phyloP scores from a whole-genome alignment of 345 rosid genomes.

The Sapria himalayana region DNA sequence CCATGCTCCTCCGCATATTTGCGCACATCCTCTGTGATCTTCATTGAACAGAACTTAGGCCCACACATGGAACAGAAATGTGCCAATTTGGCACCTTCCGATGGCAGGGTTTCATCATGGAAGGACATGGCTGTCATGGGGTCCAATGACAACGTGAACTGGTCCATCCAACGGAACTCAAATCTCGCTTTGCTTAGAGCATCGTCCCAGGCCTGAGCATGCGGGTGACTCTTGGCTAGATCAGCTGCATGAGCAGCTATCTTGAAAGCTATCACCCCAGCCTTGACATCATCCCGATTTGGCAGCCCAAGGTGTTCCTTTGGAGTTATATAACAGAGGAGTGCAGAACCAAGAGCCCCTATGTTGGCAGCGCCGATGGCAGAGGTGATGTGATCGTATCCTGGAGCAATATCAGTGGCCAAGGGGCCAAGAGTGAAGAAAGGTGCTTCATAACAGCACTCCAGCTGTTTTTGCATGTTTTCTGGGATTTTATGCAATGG shows the following conservation, averaged over 20 bases:
- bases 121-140: conserved; percentile 96
- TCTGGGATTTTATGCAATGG: conserved; percentile 98
- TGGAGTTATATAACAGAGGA: conserved; percentile 93
- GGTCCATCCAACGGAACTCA: conserved; percentile 97
- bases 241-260: conserved; percentile 98
- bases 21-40: conserved; percentile 94
- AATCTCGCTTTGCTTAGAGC: conserved; percentile 89
- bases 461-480: conserved; percentile 94
- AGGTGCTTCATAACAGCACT: conserved; percentile 98
- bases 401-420: conserved; percentile 94
- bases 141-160: conserved; percentile 90
- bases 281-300: conserved; percentile 91
- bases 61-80: conserved; percentile 99
- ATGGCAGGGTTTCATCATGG: conserved; percentile 94
- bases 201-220: conserved; percentile 96
- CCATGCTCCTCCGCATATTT: conserved; percentile 96
- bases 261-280: conserved; percentile 93
- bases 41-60: conserved; percentile 98
- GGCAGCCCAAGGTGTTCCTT: conserved; percentile 98
- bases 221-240: conserved; percentile 86
- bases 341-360: conserved; percentile 97
- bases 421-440: conserved; percentile 95
- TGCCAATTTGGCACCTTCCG: conserved; percentile 97
- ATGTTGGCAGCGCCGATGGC: conserved; percentile 99
- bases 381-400: conserved; percentile 94